A percentile compares a stretch with the other conserved stretches of the same genome.
Evolutionary conservation across 805 yeast genomes (phyloP).

Genomic region (Teunomyces tritomae): DNA sequence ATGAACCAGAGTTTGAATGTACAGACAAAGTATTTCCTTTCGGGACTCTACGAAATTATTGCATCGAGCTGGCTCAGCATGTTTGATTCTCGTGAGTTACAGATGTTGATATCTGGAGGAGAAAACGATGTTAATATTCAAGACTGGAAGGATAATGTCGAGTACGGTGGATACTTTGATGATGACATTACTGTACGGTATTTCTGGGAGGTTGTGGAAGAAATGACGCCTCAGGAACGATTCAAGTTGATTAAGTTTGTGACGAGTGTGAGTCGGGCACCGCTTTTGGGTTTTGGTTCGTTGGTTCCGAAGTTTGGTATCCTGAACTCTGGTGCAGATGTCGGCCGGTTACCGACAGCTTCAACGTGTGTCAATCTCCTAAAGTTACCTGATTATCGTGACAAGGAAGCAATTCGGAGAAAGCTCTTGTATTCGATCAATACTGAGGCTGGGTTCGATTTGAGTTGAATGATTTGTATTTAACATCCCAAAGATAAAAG

Average conservation of each 20-base stretch:
- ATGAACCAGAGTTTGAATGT: constrained; percentile 59
- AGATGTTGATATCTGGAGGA: constrained; percentile 69
- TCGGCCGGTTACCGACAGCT: constrained; percentile 76
- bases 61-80: constrained; percentile 73
- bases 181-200: constrained; percentile 56
- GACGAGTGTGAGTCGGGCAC: constrained; percentile 90
- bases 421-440: constrained; percentile 78
- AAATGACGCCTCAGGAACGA: constrained; percentile 61
- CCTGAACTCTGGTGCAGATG: constrained; percentile 57
- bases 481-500: constrained; percentile 4
- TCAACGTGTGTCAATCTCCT: constrained; percentile 89
- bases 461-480: constrained; percentile 21
- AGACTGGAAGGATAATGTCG: constrained; percentile 64
- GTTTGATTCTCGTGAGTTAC: constrained; percentile 83
- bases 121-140: constrained; percentile 67
- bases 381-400: constrained; percentile 78
- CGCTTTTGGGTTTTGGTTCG: constrained; percentile 74
- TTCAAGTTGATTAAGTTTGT: constrained; percentile 77
- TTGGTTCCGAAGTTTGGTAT: constrained; percentile 76
- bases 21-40: constrained; percentile 61
- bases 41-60: constrained; percentile 69
- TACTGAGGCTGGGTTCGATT: constrained; percentile 84
- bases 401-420: constrained; percentile 55
- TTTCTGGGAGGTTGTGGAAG: constrained; percentile 76
- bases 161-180: constrained; percentile 60